Base-by-base conservation (phyloP, 768 basidiomycete species). In the Lactarius hatsudake region DNA sequence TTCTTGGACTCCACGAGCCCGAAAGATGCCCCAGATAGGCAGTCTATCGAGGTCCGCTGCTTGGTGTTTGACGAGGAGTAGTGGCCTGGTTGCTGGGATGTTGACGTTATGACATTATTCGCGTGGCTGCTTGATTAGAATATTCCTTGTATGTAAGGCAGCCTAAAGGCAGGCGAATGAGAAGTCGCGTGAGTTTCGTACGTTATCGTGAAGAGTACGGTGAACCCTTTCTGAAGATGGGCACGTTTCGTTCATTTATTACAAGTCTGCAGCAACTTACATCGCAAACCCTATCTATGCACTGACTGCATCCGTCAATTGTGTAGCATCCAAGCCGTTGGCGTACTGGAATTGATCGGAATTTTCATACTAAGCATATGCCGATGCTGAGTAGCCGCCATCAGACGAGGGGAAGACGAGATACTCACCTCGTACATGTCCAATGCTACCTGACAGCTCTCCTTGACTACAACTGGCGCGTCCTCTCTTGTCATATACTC, bases 371-470 rank as follows among this genome's bases (percentile, higher is more conserved):
- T 93, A 69, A 30, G 59, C 51, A 38, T 2, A 42, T 30, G 7
- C 48, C 40, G 30, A 30, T 38, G 13, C 1, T 61, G 58, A 66
- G 51, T 30, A 15, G 28, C 2, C 2, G 40, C 38, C 20, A n/a
- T 17, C 23, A 30, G n/a, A 38, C 23, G 5, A 23, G 30, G 48
- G 32, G 5, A 15, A 61, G 59, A 23, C 18, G 40, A 54, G 26
- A 13, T 2, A 78, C 86, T 28, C 63, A 91, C 92, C 87, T 94
- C 93, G 87, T 92, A 97, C 93, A 98, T 94, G 76, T 97, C 97
- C 62, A 99, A 84, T 2, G 97, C 97, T 59, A 99, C 88, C 73
- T 94, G 87, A 77, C 97, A 98, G 71, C 95, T 97, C 78, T 99
- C 96, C 63, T 89, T 85, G 3, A 99, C 97, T 26, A 98, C 96